Base-by-base conservation (phyloP, 2,329 filamentous ascomycete species). In the Coniella lustricola region DNA sequence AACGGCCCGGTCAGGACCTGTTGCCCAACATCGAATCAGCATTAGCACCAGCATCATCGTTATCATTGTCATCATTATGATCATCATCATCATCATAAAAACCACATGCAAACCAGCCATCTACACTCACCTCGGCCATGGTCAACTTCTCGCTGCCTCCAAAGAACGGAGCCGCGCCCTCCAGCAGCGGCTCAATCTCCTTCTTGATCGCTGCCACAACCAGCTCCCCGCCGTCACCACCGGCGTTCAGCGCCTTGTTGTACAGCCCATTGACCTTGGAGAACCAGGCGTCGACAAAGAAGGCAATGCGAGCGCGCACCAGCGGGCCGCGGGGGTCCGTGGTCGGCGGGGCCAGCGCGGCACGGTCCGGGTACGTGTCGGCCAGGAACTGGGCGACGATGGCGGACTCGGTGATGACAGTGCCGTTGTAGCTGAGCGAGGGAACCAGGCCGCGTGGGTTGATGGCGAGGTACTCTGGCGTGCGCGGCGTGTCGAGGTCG, bases 361-460 rank as follows among this genome's bases (percentile, higher is more conserved):
- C 25, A 55, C 82, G 77, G 2, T 80, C 82, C 2, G 86, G 84
- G 61, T 85, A 79, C 0, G 76, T 70, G 60, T 93, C 87, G 37
- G 76, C 81, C 3, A 82, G 64, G 67, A 88, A 91, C 56, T 84
- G 79, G 1, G 81, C 66, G n/a, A 91, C 80, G 53, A 91, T 77
- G 54, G 70, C 81, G 2, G 84, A 88, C 64, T 93, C 87, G 46
- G 77, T 81, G 59, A 93, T 72, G 61, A 87, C 83, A 54, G 85
- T 74, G 52, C 72, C 74, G 54, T 80, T 74, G 70, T 85, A 84
- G 20, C 77, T 75, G 48, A 93, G 67, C 0, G 81, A 69, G 1
- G 88, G 87, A 4, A 93, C 86, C 3, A 90, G 77, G 13, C 88
- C 88, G 49, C 86, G 81, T 55, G 87, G 86, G 69, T 91, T 90